Base-by-base conservation (phyloP, 495 filamentous ascomycete genomes). In the Opeltia flavorubescens region DNA sequence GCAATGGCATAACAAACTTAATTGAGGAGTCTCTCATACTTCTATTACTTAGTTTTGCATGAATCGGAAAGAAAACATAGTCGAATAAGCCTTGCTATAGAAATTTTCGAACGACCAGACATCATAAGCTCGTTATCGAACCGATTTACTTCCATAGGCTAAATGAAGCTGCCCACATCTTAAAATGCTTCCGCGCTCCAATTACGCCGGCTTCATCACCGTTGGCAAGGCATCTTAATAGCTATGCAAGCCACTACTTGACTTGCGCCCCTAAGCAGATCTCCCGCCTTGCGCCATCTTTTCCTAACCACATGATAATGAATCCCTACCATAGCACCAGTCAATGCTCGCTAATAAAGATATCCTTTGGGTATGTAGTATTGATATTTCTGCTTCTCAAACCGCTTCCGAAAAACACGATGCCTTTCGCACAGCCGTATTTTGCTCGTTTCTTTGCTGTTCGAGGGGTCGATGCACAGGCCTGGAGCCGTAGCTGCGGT, bases 391-490 rank as follows among this genome's bases (percentile, higher is more conserved):
- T 4, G 18, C 3, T 6, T 6, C 15, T 41, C 20, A 41, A 24
- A 41, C 38, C 13, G 38, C 38, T 41, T 41, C 38, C 18, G 38
- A 41, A 21, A 41, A 41, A 20, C 18, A 41, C 17, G 38, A 41
- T 9, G 38, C 38, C 25, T 41, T 41, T 25, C 38, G 13, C 9
- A 17, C 38, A 5, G n/a, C 13, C 6, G 11, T 21, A 25, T 41
- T 21, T 41, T 41, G 38, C 38, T 25, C 25, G 11, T 36, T 36
- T 36, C 34, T 17, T n/a, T 17, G 34, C n/a, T 36, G 34, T 13
- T 13, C 29, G 6, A 6, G 29, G 6, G 6, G 29, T 13, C 13
- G 29, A 31, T 6, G 29, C 29, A 31, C 13, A 6, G 29, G 6
- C 13, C 6, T 6, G 13, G 29, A 31, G 29, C 29, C 29, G 13